Conservation (phyloP, 2,329 filamentous ascomycete genomes). For the Curvularia lunata region DNA sequence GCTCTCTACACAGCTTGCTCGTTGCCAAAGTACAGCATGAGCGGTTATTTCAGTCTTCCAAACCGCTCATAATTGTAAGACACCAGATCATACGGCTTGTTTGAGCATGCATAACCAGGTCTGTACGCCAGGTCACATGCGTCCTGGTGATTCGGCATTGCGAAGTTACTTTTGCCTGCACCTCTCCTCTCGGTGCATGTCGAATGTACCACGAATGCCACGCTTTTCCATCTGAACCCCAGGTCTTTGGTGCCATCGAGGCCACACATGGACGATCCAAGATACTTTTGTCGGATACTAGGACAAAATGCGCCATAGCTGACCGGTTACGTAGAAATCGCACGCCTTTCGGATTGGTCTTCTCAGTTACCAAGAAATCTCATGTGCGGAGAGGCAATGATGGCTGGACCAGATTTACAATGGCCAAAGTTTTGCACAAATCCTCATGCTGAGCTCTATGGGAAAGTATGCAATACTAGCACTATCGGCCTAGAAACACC, state of each 20-base stretch:
- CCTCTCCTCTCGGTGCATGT: no score
- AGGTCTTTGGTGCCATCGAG: background rate
- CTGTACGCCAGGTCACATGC: background rate
- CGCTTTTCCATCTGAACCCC: background rate
- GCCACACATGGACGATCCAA: background rate
- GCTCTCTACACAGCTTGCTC: background rate
- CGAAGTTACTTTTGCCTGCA: background rate
- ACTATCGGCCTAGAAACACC: background rate
- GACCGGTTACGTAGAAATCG: background rate
- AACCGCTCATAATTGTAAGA: background rate
- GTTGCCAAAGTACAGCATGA: background rate
- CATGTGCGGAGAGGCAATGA: background rate
- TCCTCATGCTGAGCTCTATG: background rate
- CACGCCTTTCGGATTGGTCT: background rate
- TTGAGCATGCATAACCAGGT: background rate
- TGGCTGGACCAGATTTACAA: background rate
- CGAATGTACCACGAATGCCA: background rate
- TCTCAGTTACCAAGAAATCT: background rate
- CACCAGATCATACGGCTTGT: background rate
- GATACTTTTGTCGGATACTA: background rate
- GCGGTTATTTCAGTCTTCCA: background rate
- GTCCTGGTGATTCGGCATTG: background rate
- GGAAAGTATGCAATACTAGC: background rate
- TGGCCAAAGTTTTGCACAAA: background rate
- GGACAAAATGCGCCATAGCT: background rate